phyloP scores from a whole-genome alignment of 164 flowering plant genomes.

The Platanus orientalis region DNA sequence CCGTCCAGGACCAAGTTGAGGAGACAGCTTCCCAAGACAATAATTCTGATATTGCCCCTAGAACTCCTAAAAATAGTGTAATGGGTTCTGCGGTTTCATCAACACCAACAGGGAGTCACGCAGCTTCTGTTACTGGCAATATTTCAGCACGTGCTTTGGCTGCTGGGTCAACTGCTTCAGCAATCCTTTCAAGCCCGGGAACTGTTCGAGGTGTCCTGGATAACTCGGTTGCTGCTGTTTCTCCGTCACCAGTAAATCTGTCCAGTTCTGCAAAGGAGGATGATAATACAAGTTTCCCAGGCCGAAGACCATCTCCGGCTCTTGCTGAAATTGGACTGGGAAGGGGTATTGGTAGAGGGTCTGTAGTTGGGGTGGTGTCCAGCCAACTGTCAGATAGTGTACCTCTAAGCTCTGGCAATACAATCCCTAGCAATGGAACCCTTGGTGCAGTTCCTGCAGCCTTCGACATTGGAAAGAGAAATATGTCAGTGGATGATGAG shows the following conservation, averaged over 20 bases:
- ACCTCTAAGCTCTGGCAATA: slow-evolving; percentile 47
- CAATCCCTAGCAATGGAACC: slow-evolving; percentile 46
- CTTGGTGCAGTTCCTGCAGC: slow-evolving; percentile 43
- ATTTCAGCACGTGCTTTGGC: slow-evolving; percentile 34
- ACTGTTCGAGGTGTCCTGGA: slow-evolving; percentile 47
- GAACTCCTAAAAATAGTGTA: slow-evolving; percentile 18
- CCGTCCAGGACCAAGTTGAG: too few species aligned
- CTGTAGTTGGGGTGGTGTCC: slow-evolving; percentile 35
- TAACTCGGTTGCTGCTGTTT: slow-evolving; percentile 31
- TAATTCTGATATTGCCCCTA: too few species aligned
- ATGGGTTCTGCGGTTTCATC: slow-evolving; percentile 42
- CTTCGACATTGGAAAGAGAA: slow-evolving; percentile 67
- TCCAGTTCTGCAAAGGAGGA: slow-evolving; percentile 65
- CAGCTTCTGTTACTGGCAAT: slow-evolving; percentile 35
- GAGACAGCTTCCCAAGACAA: too few species aligned
- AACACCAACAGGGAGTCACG: slow-evolving; percentile 46
- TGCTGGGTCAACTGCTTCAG: slow-evolving; percentile 37
- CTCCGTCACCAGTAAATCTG: slow-evolving; percentile 47
- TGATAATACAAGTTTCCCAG: slow-evolving; percentile 58
- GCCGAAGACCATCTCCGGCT: slow-evolving; percentile 56
- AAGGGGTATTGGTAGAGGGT: slow-evolving; percentile 55
- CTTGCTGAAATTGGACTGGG: slow-evolving; percentile 51
- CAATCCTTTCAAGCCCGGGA: slow-evolving; percentile 38
- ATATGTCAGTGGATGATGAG: slow-evolving; percentile 63
- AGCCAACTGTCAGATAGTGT: slow-evolving; percentile 44